phyloP scores from a whole-genome alignment of 768 basidiomycete genomes.

The Termitomyces sp. region DNA sequence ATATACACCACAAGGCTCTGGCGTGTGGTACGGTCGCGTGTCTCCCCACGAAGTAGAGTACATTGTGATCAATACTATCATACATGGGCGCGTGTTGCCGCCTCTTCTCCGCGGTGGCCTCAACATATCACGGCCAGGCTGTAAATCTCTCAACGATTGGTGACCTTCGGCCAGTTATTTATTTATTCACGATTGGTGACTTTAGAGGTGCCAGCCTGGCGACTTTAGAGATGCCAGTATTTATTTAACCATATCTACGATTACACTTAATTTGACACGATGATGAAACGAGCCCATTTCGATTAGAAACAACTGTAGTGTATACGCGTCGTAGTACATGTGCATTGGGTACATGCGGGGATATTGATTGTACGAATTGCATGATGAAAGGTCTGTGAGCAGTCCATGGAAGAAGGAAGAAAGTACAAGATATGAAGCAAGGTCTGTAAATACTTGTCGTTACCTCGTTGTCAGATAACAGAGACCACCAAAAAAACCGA shows the following conservation, averaged over 20 bases:
- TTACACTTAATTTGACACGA: constrained; percentile 1
- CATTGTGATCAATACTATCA: constrained; percentile 83
- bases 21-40: constrained; percentile 93
- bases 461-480: not conserved
- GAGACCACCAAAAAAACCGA: not conserved
- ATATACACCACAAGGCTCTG: constrained; percentile 78
- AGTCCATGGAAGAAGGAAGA: constrained; percentile 6
- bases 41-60: constrained; percentile 84
- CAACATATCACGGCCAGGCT: constrained; percentile 68
- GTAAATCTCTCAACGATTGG: constrained; percentile 69
- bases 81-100: constrained; percentile 79
- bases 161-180: constrained; percentile 23
- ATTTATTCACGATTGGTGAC: constrained; percentile 51
- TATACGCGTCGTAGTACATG: constrained; percentile 15
- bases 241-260: constrained; percentile 1
- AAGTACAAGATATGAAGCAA: constrained; percentile 5
- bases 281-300: not conserved
- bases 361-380: constrained; percentile 13
- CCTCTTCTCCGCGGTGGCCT: constrained; percentile 83
- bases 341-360: constrained; percentile 12
- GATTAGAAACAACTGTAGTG: constrained; percentile 15
- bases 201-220: too few relatives aligned
- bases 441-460: constrained; percentile 9
- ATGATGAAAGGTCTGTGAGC: constrained; percentile 3
- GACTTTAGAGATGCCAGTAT: constrained; percentile 10